Evolutionary conservation across 1,284 basidiomycete genomes (phyloP).

Genomic region (Hymenochaete sp.): DNA sequence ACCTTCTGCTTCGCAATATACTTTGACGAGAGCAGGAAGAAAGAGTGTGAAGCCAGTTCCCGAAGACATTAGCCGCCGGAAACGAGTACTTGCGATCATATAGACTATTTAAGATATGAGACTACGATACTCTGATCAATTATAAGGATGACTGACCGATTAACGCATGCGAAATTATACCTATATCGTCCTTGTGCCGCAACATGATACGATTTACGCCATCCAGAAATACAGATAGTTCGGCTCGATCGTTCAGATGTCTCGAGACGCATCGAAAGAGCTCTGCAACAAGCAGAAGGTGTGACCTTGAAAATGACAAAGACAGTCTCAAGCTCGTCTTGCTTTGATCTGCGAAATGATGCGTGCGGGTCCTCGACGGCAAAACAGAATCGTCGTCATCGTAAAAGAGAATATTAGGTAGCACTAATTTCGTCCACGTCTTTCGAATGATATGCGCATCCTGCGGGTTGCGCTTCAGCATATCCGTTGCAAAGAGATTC

Average conservation of each 20-base stretch:
- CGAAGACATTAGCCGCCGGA: constrained; percentile 63
- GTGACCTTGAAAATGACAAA: constrained; percentile 56
- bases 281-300: constrained; percentile 61
- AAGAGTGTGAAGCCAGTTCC: constrained; percentile 65
- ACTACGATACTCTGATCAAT: neutral
- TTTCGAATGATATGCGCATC: constrained; percentile 68
- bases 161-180: constrained; percentile 62
- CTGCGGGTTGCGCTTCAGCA: constrained; percentile 60
- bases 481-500: constrained; percentile 56
- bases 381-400: constrained; percentile 27
- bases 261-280: constrained; percentile 69
- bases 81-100: constrained; percentile 71
- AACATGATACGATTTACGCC: constrained; percentile 62
- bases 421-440: constrained; percentile 51
- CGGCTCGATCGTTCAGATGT: constrained; percentile 66
- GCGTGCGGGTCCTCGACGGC: neutral
- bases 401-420: constrained; percentile 45
- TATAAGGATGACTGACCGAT: constrained; percentile 47
- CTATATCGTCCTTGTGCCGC: constrained; percentile 60
- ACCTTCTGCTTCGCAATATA: constrained; percentile 51
- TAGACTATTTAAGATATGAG: constrained; percentile 40
- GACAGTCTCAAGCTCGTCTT: constrained; percentile 28
- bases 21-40: constrained; percentile 60
- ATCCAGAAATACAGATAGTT: constrained; percentile 59
- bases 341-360: neutral